A percentile compares a stretch with the other conserved stretches of the same genome.
Conservation (phyloP, 2,329 filamentous ascomycete genomes). For the Talaromyces sp. region DNA sequence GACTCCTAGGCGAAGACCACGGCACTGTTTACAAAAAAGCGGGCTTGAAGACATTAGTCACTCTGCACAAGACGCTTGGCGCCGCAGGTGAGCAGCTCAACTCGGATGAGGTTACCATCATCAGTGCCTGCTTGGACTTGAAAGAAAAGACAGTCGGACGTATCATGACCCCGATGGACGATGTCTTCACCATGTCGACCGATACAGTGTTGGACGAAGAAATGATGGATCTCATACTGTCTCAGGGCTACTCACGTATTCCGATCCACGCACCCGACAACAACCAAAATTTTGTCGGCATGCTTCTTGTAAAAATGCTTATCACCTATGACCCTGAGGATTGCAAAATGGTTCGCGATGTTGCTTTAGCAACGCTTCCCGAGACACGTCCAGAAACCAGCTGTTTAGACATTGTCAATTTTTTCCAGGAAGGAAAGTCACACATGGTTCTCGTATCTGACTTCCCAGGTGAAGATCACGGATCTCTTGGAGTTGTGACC, state of each 20-base stretch:
- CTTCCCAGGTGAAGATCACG: slow-evolving; percentile 80
- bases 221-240: slow-evolving; percentile 90
- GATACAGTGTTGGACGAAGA: slow-evolving; percentile 87
- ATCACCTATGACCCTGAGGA: slow-evolving; percentile 99
- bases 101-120: slow-evolving; percentile 97
- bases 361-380: slow-evolving; percentile 85
- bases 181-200: slow-evolving; percentile 95
- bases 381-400: slow-evolving; percentile 94
- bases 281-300: slow-evolving; percentile 83
- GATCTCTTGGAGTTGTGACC: slow-evolving; percentile 88
- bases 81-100: slow-evolving; percentile 81
- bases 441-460: slow-evolving; percentile 98
- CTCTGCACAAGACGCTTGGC: slow-evolving; percentile 85
- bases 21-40: slow-evolving; percentile 98
- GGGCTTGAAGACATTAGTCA: slow-evolving; percentile 91
- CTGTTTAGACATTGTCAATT: slow-evolving; percentile 97
- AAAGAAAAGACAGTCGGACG: slow-evolving; percentile 92
- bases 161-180: slow-evolving; percentile 98
- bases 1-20: slow-evolving; percentile 86
- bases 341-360: slow-evolving; percentile 76
- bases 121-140: slow-evolving; percentile 89
- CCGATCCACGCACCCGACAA: slow-evolving; percentile 87
- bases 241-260: slow-evolving; percentile 91
- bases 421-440: slow-evolving; percentile 98
- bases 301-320: slow-evolving; percentile 96